A percentile compares a stretch with the other conserved stretches of the same genome.
These are phyloP conservation scores for Oehlia diaphana DNA, from an alignment of 192 early-diverging fungal species.

Conservation along the genomic window DNA sequence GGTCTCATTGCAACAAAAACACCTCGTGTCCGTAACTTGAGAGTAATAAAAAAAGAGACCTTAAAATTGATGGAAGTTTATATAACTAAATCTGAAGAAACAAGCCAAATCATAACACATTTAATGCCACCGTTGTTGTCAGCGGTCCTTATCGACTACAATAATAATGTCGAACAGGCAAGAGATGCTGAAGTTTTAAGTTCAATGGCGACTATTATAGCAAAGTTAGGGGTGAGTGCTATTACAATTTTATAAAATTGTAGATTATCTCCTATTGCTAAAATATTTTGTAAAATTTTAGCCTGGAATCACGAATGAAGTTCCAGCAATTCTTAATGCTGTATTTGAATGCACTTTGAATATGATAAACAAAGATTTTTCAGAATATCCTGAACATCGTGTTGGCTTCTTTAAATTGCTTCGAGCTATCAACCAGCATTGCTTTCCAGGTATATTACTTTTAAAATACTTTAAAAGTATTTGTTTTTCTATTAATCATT, in stretches of 20 bases:
- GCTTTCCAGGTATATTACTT: conserved; percentile 76
- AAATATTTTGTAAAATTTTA: conserved; percentile 23
- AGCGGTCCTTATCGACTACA: conserved; percentile 88
- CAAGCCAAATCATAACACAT: conserved; percentile 73
- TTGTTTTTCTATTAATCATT: neutral
- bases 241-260: neutral
- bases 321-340: conserved; percentile 85
- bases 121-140: conserved; percentile 92
- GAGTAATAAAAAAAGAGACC: conserved; percentile 97
- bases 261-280: neutral
- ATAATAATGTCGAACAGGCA: conserved; percentile 81
- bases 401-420: conserved; percentile 92
- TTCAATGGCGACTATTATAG: conserved; percentile 87
- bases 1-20: conserved; percentile 89
- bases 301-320: conserved; percentile 77
- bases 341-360: conserved; percentile 96
- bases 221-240: conserved; percentile 67
- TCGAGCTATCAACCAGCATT: conserved; percentile 85
- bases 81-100: conserved; percentile 84
- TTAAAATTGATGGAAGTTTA: conserved; percentile 92
- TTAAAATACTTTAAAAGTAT: neutral
- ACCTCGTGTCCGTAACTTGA: conserved; percentile 84
- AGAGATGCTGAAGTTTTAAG: conserved; percentile 95
- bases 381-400: conserved; percentile 97
- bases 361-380: conserved; percentile 99